Conservation (phyloP, 371 early-diverging fungal genomes). For the Chytridiales sp. region DNA sequence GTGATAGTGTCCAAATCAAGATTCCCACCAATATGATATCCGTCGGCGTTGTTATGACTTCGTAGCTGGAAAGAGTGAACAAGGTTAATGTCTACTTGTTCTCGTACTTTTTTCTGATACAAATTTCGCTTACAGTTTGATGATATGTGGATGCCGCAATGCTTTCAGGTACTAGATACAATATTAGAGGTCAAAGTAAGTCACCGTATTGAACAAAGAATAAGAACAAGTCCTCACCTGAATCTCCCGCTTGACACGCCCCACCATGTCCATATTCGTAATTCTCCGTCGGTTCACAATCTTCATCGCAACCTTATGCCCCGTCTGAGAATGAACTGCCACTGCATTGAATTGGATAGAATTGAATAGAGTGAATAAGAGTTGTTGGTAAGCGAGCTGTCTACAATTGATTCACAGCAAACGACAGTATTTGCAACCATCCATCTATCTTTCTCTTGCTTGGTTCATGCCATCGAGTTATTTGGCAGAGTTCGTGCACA, state of each 20-base stretch:
- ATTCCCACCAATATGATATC: slow-evolving; percentile 88
- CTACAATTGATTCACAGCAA: no score
- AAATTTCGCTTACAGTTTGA: slow-evolving; percentile 81
- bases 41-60: slow-evolving; percentile 94
- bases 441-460: no score
- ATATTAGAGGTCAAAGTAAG: neutral
- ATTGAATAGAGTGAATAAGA: no score
- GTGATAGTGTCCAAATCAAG: neutral
- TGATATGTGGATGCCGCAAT: slow-evolving; percentile 96
- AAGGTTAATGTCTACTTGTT: no score
- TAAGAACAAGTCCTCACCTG: slow-evolving; percentile 41
- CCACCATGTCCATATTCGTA: slow-evolving; percentile 89
- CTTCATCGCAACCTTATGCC: slow-evolving; percentile 95
- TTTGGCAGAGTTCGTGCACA: neutral
- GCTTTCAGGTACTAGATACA: slow-evolving; percentile 79
- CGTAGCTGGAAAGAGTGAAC: slow-evolving; percentile 56
- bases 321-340: slow-evolving; percentile 89
- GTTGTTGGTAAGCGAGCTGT: no score
- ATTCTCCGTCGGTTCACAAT: slow-evolving; percentile 89
- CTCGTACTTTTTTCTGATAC: neutral
- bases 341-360: slow-evolving; percentile 57
- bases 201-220: neutral
- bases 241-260: slow-evolving; percentile 95
- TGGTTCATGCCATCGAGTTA: neutral
- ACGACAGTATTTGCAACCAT: no score